These are phyloP conservation scores for Hypomyces rosellus DNA, from an alignment of 2,329 filamentous ascomycete species.

Conservation along the genomic window DNA sequence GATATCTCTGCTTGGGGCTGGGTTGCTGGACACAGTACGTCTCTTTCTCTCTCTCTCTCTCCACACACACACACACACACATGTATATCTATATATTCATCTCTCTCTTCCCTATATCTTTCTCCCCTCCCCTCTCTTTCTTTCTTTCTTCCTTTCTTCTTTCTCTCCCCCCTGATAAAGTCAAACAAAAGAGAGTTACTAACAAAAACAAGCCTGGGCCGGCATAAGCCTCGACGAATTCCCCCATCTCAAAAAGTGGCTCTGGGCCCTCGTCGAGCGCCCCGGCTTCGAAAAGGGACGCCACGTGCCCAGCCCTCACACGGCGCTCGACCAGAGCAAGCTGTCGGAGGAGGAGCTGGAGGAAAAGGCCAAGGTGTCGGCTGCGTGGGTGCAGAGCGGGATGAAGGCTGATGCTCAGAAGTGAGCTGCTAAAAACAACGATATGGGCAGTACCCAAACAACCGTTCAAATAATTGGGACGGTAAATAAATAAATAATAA, in stretches of 20 bases:
- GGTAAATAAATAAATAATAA: no score
- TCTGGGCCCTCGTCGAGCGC: slow-evolving; percentile 61
- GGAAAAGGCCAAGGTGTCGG: slow-evolving; percentile 44
- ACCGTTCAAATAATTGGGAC: no score
- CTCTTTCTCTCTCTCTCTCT: not conserved
- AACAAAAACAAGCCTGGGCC: slow-evolving; percentile 23
- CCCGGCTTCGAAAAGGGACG: slow-evolving; percentile 69
- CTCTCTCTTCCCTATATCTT: no score
- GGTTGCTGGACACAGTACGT: slow-evolving; percentile 50
- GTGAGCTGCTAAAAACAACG: slow-evolving; percentile 10
- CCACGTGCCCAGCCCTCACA: slow-evolving; percentile 63
- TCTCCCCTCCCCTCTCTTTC: not conserved
- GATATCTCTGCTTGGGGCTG: slow-evolving; percentile 80
- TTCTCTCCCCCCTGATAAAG: not conserved
- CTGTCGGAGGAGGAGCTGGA: slow-evolving; percentile 50
- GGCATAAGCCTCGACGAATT: slow-evolving; percentile 63
- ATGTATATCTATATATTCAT: no score
- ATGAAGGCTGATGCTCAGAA: slow-evolving; percentile 63
- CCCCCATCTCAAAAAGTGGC: slow-evolving; percentile 70
- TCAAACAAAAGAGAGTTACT: not conserved
- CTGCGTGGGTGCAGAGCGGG: slow-evolving; percentile 59
- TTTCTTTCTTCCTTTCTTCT: not conserved
- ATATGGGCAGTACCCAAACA: not conserved
- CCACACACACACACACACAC: not conserved
- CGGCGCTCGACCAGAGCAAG: slow-evolving; percentile 44